Conservation (phyloP, 768 basidiomycete genomes). For the Mrakia blollopis region DNA sequence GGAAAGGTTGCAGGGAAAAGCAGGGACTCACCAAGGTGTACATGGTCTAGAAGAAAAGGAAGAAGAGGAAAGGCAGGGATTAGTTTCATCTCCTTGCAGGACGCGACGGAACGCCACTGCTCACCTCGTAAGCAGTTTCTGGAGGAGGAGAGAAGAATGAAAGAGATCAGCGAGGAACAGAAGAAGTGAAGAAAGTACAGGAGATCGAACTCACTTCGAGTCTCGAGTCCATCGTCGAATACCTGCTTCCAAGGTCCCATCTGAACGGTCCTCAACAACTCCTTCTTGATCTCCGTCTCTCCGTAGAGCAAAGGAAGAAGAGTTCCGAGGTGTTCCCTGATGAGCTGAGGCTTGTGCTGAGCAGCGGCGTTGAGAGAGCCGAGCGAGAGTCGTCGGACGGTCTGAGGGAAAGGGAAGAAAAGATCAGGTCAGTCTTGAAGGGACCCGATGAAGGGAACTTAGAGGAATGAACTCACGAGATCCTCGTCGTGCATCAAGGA, state of each 20-base stretch:
- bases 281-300: conserved; percentile 71
- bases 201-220: conserved; percentile 56
- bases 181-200: not conserved
- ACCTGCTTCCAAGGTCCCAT: conserved; percentile 98
- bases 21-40: conserved; percentile 66
- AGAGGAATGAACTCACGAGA: conserved; percentile 57
- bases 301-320: conserved; percentile 79
- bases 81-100: not conserved
- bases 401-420: conserved; percentile 50
- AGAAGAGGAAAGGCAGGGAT: not conserved
- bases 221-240: conserved; percentile 93
- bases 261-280: conserved; percentile 60
- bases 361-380: conserved; percentile 92
- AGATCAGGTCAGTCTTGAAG: not conserved
- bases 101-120: not conserved
- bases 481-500: conserved; percentile 84
- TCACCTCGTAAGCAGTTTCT: conserved; percentile 72
- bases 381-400: conserved; percentile 80
- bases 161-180: not conserved
- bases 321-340: conserved; percentile 71
- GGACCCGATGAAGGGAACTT: not conserved
- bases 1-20: conserved; percentile 48
- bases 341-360: conserved; percentile 85
- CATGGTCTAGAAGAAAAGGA: conserved; percentile 9
- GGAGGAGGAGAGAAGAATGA: not conserved